phyloP scores from a whole-genome alignment of 768 basidiomycete species.

The Pleurotus giganteus region DNA sequence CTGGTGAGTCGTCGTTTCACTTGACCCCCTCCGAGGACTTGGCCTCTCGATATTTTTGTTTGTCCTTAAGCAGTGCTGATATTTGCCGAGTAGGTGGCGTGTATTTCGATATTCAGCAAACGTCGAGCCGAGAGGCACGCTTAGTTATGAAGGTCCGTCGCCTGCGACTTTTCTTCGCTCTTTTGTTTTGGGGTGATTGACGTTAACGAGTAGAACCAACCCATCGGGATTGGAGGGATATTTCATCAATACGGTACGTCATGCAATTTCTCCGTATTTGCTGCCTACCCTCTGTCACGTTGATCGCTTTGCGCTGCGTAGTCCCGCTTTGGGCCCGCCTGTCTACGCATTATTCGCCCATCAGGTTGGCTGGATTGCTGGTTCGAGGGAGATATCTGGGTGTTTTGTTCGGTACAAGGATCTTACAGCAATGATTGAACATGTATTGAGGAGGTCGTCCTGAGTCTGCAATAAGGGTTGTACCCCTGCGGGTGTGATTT shows the following conservation, averaged over 20 bases:
- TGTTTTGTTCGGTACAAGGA: no score
- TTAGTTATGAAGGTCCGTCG: constrained; percentile 32
- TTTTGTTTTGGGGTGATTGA: background rate
- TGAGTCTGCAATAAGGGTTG: no score
- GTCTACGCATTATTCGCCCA: constrained; percentile 55
- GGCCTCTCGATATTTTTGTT: background rate
- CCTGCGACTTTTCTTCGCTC: background rate
- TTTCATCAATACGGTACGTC: constrained; percentile 60
- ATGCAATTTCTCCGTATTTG: background rate
- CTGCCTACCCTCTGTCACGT: background rate
- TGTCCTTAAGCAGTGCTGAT: no score
- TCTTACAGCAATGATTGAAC: no score
- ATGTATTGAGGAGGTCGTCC: no score
- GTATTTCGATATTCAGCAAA: constrained; percentile 27
- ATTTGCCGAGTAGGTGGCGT: constrained; percentile 26
- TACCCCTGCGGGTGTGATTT: no score
- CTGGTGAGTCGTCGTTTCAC: constrained; percentile 47
- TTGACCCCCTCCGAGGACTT: background rate
- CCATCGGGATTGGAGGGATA: constrained; percentile 46
- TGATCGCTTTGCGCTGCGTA: constrained; percentile 19
- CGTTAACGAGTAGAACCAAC: constrained; percentile 42
- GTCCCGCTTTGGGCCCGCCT: constrained; percentile 50
- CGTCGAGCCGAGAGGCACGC: constrained; percentile 18
- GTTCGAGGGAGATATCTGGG: constrained; percentile 47
- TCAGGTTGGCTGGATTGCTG: constrained; percentile 48